These are phyloP conservation scores for Lactarius deliciosus DNA, from an alignment of 768 basidiomycete species.

Conservation along the genomic window DNA sequence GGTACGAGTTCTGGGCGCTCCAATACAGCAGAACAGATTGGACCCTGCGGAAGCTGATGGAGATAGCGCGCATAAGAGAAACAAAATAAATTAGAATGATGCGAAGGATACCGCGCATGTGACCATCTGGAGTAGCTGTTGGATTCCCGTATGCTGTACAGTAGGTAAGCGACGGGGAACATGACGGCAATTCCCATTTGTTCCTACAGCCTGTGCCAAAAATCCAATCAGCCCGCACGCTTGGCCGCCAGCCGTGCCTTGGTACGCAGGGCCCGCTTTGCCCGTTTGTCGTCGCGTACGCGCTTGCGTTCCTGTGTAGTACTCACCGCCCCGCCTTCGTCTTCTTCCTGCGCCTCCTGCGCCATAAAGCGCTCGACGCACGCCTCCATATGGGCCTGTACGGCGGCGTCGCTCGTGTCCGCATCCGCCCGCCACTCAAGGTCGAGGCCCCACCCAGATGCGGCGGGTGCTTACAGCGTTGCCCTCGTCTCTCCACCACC, in stretches of 20 bases:
- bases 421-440: slow-evolving; percentile 57
- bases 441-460: slow-evolving; percentile 86
- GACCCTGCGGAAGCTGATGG: slow-evolving; percentile 6
- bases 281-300: slow-evolving; percentile 42
- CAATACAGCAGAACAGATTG: neutral
- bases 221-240: slow-evolving; percentile 6
- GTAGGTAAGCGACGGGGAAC: neutral
- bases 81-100: neutral
- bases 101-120: slow-evolving; percentile 7
- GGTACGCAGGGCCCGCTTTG: slow-evolving; percentile 40
- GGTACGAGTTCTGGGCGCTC: neutral
- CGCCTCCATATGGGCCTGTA: slow-evolving; percentile 69
- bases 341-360: slow-evolving; percentile 48
- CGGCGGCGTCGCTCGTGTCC: slow-evolving; percentile 33
- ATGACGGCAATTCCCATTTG: neutral
- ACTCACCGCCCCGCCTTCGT: slow-evolving; percentile 58
- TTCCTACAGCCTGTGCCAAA: neutral
- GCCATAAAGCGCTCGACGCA: slow-evolving; percentile 59
- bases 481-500: slow-evolving; percentile 84
- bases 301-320: slow-evolving; percentile 70
- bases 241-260: slow-evolving; percentile 33
- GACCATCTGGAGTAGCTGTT: slow-evolving; percentile 9
- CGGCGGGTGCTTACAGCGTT: slow-evolving; percentile 38
- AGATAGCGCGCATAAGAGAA: slow-evolving; percentile 7
- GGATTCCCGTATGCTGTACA: neutral